Evolutionary conservation across 2,329 filamentous ascomycete species (phyloP).

Genomic region (Sporothrix brasiliensis): DNA sequence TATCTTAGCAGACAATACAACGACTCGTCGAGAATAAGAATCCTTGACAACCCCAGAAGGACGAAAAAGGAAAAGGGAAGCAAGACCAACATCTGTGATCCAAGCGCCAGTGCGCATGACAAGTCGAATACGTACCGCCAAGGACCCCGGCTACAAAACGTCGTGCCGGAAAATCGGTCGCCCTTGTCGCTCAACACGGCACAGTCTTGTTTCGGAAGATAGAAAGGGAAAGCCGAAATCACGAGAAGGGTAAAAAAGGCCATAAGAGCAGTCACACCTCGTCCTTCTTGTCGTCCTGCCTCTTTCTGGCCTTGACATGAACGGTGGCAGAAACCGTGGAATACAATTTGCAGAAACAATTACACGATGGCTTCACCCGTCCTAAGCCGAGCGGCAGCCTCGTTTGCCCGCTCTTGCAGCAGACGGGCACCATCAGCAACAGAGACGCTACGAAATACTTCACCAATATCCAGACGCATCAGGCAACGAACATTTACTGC

Average conservation of each 20-base stretch:
- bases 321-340: not conserved
- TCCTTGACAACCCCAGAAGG: not conserved
- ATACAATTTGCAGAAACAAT: not conserved
- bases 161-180: not conserved
- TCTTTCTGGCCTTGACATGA: not conserved
- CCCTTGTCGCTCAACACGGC: not conserved
- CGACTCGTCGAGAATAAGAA: not conserved
- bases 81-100: not conserved
- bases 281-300: not conserved
- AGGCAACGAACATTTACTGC: conserved; percentile 1
- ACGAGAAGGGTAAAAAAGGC: not conserved
- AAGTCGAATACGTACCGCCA: not conserved
- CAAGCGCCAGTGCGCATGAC: no score
- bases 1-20: not conserved
- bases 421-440: not conserved
- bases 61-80: not conserved
- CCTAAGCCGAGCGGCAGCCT: conserved; percentile 3
- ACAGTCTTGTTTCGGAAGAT: conserved; percentile 5
- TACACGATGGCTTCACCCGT: conserved; percentile 1
- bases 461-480: not conserved
- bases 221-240: conserved; percentile 12
- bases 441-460: not conserved
- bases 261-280: not conserved
- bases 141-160: not conserved
- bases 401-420: not conserved